Evolutionary conservation across 306 rosid species (phyloP).

Genomic region (Adenanthera pavonina): DNA sequence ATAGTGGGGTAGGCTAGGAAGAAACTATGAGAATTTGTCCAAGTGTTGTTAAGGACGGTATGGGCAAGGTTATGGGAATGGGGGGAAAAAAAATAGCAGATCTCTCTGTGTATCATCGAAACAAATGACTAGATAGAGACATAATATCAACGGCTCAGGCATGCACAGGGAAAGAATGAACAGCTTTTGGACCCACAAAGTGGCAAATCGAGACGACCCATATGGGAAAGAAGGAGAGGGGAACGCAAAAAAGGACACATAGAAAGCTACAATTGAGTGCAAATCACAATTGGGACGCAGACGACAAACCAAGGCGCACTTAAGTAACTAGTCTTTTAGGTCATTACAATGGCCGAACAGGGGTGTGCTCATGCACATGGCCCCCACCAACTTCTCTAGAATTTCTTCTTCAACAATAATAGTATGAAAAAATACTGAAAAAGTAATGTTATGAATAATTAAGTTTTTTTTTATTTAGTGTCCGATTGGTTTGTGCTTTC

Average conservation of each 20-base stretch:
- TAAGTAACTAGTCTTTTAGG: slow-evolving; percentile 22
- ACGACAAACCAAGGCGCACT: slow-evolving; percentile 44
- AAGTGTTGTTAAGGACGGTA: slow-evolving; percentile 29
- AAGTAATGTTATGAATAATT: neutral
- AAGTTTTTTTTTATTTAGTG: no score
- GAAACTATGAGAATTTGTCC: neutral
- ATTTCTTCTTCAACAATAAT: neutral
- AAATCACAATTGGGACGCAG: slow-evolving; percentile 40
- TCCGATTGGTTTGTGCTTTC: no score
- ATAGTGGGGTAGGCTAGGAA: neutral
- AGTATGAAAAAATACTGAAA: neutral
- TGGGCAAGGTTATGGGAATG: slow-evolving; percentile 44
- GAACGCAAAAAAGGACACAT: neutral
- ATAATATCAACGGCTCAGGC: slow-evolving; percentile 32
- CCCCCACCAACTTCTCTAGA: neutral
- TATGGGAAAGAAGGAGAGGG: neutral
- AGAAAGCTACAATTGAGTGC: slow-evolving; percentile 27
- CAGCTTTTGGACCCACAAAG: slow-evolving; percentile 43
- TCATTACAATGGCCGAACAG: slow-evolving; percentile 34
- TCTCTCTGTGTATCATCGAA: slow-evolving; percentile 30
- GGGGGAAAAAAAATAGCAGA: neutral
- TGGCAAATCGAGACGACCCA: slow-evolving; percentile 46
- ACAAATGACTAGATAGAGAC: slow-evolving; percentile 42
- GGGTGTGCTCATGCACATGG: slow-evolving; percentile 28
- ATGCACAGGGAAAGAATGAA: slow-evolving; percentile 1